Base-by-base conservation (phyloP, 2,329 filamentous ascomycete genomes). In the Xylariaceae sp. region DNA sequence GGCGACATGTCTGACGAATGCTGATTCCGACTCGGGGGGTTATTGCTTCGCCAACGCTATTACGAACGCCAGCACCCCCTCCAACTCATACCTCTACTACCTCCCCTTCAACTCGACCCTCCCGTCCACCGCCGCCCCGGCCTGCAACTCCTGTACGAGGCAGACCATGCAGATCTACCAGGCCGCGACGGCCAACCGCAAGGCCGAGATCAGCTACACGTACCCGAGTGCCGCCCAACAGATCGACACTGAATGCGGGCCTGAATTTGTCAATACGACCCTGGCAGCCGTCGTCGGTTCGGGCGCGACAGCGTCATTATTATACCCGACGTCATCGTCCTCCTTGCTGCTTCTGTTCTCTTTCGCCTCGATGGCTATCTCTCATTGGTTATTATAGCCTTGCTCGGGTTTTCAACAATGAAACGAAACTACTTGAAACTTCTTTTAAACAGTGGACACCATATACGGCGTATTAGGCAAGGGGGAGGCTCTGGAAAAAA, bases 21-120 rank as follows among this genome's bases (percentile, higher is more conserved):
- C 84, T 0, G 74, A 78, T 0, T 87, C 86, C 1, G 73, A 78
- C 0, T 87, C 87, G 1, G 80, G 80, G 47, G 83, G 86, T 64
- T 97, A 94, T 78, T 89, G 86, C 77, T 97, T 92, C 73, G 90
- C 90, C 64, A 88, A 91, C 65, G 92, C 94, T 46, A 86, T 93
- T 58, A 92, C 90, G 44, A 96, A 96, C 74, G 72, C 78, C 5
- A 83, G 85, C 19, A 88, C 84, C 7, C 80, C 89, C 0, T 84
- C 86, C 28, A 89, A 95, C 71, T 83, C 86, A 29, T 94, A 93
- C 69, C 82, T 95, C 31, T 99, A 97, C 76, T 94, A 89, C 68
- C 79, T 98, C 3, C 91, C 93, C 0, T 82, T 96, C 53, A 95
- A 95, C 57, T 82, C 87, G 36, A 74, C 80, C 0, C 77, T 97